Conservation (phyloP, 805 yeast genomes). For the Ogataea angusta region DNA sequence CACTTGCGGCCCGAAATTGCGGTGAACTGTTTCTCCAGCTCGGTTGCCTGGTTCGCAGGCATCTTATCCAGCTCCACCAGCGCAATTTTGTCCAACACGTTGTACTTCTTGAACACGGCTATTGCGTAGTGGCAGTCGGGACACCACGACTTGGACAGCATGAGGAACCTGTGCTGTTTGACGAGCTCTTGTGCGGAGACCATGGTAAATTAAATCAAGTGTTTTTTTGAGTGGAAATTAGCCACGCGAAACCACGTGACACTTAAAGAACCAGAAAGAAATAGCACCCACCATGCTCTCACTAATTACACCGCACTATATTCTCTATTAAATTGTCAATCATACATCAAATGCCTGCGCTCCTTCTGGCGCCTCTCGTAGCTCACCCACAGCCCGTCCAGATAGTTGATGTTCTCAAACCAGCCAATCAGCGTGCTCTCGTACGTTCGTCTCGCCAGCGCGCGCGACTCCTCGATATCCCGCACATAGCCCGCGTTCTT, state of each 20-base stretch:
- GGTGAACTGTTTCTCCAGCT: conserved; percentile 54
- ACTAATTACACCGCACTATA: too few relatives aligned
- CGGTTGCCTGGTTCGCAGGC: conserved; percentile 46
- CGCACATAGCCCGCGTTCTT: conserved; percentile 31
- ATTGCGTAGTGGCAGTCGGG: conserved; percentile 71
- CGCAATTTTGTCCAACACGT: conserved; percentile 46
- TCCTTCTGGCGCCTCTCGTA: conserved; percentile 12
- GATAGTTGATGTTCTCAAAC: conserved; percentile 26
- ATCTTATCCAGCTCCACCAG: conserved; percentile 62
- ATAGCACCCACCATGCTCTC: too few relatives aligned
- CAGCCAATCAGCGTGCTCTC: conserved; percentile 24
- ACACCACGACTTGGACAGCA: conserved; percentile 74
- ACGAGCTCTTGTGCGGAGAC: conserved; percentile 45
- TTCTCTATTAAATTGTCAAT: too few relatives aligned
- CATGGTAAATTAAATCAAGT: conserved; percentile 2
- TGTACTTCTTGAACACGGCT: conserved; percentile 50
- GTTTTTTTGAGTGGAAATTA: not conserved
- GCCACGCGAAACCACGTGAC: too few relatives aligned
- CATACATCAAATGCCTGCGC: not conserved
- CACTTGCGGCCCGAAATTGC: conserved; percentile 57
- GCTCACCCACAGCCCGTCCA: conserved; percentile 28
- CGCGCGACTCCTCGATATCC: conserved; percentile 2
- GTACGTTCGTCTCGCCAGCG: conserved; percentile 10
- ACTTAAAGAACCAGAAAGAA: too few relatives aligned
- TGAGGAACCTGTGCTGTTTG: conserved; percentile 43